Conservation (phyloP, 108 stramenopile species). For the Poteriospumella lacustris region DNA sequence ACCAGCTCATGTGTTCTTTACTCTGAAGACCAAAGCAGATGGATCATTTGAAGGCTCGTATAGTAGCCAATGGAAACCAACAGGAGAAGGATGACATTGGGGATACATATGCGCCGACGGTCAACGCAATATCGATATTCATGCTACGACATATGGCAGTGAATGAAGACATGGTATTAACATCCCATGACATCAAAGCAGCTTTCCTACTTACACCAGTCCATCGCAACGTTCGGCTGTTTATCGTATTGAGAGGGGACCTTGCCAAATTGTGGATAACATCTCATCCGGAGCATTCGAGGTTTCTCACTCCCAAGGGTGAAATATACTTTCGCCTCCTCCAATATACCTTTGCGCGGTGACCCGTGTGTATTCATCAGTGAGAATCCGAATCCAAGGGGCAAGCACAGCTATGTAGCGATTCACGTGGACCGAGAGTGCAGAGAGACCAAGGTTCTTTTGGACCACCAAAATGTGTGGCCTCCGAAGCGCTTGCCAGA, state of each 20-base stretch:
- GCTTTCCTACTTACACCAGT: neutral
- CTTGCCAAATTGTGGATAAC: neutral
- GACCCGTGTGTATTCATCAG: neutral
- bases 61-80: neutral
- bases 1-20: no score
- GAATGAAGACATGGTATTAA: neutral
- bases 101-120: neutral
- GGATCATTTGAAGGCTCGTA: no score
- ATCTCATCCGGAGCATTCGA: neutral
- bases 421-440: no score
- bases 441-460: no score
- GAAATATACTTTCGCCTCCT: neutral
- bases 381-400: no score
- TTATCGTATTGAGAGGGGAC: neutral
- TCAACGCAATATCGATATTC: neutral
- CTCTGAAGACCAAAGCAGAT: no score
- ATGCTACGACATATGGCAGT: neutral
- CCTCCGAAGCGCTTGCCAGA: no score
- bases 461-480: no score
- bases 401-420: neutral
- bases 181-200: neutral
- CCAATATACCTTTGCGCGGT: neutral
- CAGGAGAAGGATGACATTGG: neutral
- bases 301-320: neutral
- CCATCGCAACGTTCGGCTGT: neutral